Percentiles rank a stretch among this genome's conserved stretches.
phyloP scores from a whole-genome alignment of 1,139 yeast genomes.

The Saccharomycopsis crataegensis region DNA sequence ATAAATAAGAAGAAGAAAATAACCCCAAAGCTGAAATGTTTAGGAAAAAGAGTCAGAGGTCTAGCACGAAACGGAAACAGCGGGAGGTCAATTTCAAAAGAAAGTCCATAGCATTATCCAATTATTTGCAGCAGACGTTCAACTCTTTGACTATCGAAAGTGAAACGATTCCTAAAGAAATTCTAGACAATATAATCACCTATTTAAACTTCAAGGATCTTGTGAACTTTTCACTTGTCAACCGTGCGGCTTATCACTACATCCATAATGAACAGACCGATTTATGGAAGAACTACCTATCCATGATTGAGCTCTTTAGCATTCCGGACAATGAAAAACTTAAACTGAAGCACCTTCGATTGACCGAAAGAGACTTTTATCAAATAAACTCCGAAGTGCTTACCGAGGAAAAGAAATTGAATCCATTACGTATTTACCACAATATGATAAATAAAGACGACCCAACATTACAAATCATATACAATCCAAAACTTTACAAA shows the following conservation, averaged over 20 bases:
- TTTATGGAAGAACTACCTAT: conserved; percentile 14
- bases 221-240: conserved; percentile 12
- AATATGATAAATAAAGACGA: conserved; percentile 23
- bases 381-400: conserved; percentile 22
- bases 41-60: background rate
- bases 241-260: conserved; percentile 15
- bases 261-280: conserved; percentile 8
- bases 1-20: no score
- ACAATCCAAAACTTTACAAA: conserved; percentile 37
- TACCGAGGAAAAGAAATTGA: conserved; percentile 20
- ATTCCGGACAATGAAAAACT: background rate
- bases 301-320: conserved; percentile 8
- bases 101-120: conserved; percentile 15
- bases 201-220: conserved; percentile 14
- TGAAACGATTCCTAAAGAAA: conserved; percentile 7
- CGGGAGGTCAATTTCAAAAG: conserved; percentile 15
- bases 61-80: conserved; percentile 2
- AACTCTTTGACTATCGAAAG: background rate
- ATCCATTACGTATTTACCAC: conserved; percentile 22
- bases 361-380: conserved; percentile 11
- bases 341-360: conserved; percentile 2
- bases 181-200: conserved; percentile 12
- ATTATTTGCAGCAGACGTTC: conserved; percentile 14
- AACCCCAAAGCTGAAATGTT: background rate
- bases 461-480: conserved; percentile 27